A percentile compares a stretch with the other conserved stretches of the same genome.
Evolutionary conservation across 495 filamentous ascomycete genomes (phyloP).

Genomic region (Clohesyomyces aquaticus): DNA sequence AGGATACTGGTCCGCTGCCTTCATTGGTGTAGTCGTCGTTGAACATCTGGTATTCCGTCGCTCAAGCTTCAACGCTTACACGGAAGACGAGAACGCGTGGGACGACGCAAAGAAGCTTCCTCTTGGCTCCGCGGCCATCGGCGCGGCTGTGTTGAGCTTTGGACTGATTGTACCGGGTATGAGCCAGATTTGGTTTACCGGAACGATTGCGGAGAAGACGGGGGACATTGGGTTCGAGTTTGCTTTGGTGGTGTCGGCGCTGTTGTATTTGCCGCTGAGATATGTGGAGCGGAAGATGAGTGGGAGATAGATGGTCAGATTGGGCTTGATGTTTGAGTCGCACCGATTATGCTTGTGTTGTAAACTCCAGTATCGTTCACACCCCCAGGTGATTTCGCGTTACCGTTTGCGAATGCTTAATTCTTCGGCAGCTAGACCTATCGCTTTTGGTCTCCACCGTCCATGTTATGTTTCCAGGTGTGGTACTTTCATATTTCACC

Average conservation of each 20-base stretch:
- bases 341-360: background rate
- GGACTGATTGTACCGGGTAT: slow-evolving; percentile 58
- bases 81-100: slow-evolving; percentile 56
- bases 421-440: no score
- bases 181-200: slow-evolving; percentile 60
- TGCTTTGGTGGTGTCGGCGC: slow-evolving; percentile 54
- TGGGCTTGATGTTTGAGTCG: background rate
- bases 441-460: no score
- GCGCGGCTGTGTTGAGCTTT: slow-evolving; percentile 38
- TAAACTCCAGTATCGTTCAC: no score
- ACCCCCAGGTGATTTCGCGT: no score
- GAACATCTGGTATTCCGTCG: slow-evolving; percentile 56
- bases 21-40: slow-evolving; percentile 53
- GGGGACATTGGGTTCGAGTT: slow-evolving; percentile 65
- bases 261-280: slow-evolving; percentile 49
- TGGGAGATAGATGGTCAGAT: slow-evolving; percentile 12
- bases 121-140: slow-evolving; percentile 54
- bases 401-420: no score
- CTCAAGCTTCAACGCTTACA: slow-evolving; percentile 29
- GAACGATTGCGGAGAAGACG: slow-evolving; percentile 57
- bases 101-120: slow-evolving; percentile 53
- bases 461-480: no score
- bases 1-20: slow-evolving; percentile 61
- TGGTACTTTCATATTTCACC: no score
- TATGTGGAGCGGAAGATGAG: slow-evolving; percentile 17